Base-by-base conservation (phyloP, 1,284 basidiomycete species). In the Thelephora terrestris region DNA sequence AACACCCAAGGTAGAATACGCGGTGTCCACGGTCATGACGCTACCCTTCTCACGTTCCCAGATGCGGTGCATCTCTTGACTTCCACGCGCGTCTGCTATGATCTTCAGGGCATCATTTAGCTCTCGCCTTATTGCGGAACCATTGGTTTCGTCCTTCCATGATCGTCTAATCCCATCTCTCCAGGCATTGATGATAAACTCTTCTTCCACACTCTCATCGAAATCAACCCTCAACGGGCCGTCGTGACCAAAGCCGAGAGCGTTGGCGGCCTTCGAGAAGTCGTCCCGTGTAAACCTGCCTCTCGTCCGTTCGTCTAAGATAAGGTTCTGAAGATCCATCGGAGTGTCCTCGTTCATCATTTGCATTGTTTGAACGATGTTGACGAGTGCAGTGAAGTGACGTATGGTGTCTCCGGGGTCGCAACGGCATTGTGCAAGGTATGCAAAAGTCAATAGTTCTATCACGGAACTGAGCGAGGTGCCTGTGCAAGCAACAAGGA, bases 391-490 rank as follows among this genome's bases (percentile, higher is more conserved):
- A 3, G 75, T 73, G 62, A 84, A 87, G 60, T 86, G 83, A 14
- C 65, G 58, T 4, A 75, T 55, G 0, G 85, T 89, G 37, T 70
- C 62, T 3, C 59, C 64, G 23, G 85, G 85, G 57, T 87, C 78
- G 61, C 86, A 90, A 50, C 85, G 81, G 57, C 79, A 83, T 61
- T 89, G 85, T 0, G 83, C 79, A 47, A 81, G 65, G 58, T 89
- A 90, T 0, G 78, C 84, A 59, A 85, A 88, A n/a, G 68, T 68
- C 45, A 90, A 70, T 6, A 85, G 66, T 23, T 83, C 86, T 88
- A 52, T 18, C 48, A 21, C 21, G 52, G 45, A 18, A 27, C 34
- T 35, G 29, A 43, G 50, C 44, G 18, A 25, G 6, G 18, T 3
- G 5, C n/a, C n/a, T 45, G 47, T 50, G 45, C 36, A 27, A 10